Evolutionary conservation across 2,329 filamentous ascomycete species (phyloP), one percentile per base, ranked within the genome.

Genomic region (Cytospora schulzeri): DNA sequence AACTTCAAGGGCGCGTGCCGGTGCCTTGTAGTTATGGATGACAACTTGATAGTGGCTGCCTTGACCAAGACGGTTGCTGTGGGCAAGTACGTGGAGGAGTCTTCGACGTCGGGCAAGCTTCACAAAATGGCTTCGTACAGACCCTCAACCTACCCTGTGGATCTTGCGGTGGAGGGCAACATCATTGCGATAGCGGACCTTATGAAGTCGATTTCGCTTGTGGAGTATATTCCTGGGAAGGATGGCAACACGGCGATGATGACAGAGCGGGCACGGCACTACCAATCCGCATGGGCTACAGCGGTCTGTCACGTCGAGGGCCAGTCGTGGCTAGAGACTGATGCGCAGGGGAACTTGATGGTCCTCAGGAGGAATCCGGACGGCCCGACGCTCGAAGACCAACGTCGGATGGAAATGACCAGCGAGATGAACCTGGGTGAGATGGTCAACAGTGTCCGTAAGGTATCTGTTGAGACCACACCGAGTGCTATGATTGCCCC

Each of bases 381-480:
- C 2, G 92, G 91, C 0, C 88, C 92, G 1, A 92, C 88, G 0
- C 83, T 85, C 1, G 89, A 95, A 60, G 92, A 97, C 70, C 85
- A 83, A 66, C 84, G 84, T 57, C 83, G 87, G 31, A 78, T 98
- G 69, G 84, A 91, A 51, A 82, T 93, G 6, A 91, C 87, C 0
- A 89, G 90, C 66, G 93, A 97, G 76, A 87, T 98, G 68, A 88
- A 90, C 53, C 81, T 99, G 12, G 93, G 95, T 1, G 94, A 99
- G 75, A 92, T 95, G 85, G 92, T 98, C 62, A 99, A 99, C 73
- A 85, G 88, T 35, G 96, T 98, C 62, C 85, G 89, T 26, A 86
- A 86, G 31, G 85, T 98, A 22, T 82, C 89, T 61, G 86, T 96
- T 12, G 82, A 86, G 31, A 81, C 87, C 3, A 83, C 83, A 22